These are phyloP conservation scores for Fusarium devonianum DNA, from an alignment of 2,329 filamentous ascomycete species.

Conservation along the genomic window DNA sequence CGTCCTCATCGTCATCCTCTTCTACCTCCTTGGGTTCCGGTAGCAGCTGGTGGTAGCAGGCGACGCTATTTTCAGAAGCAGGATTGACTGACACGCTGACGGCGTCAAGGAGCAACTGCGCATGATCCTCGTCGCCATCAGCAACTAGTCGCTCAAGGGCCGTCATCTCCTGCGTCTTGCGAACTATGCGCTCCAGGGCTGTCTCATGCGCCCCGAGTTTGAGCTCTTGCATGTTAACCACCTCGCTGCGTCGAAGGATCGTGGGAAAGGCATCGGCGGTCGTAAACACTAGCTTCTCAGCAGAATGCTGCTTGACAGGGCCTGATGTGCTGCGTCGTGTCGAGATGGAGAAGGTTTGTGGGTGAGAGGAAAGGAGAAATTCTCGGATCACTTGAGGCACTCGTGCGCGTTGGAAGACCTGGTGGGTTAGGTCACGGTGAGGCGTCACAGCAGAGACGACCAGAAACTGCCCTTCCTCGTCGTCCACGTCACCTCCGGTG, in stretches of 20 bases:
- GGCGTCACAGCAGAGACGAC: conserved; percentile 82
- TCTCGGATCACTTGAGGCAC: conserved; percentile 86
- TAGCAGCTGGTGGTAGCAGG: conserved; percentile 77
- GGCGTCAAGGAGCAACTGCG: conserved; percentile 75
- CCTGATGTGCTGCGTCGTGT: conserved; percentile 74
- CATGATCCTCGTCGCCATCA: conserved; percentile 75
- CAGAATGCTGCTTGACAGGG: conserved; percentile 74
- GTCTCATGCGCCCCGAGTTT: conserved; percentile 79
- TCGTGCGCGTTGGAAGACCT: conserved; percentile 86
- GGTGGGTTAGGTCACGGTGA: conserved; percentile 81
- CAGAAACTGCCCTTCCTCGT: conserved; percentile 89
- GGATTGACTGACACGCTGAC: conserved; percentile 79
- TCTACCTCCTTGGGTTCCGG: conserved; percentile 57
- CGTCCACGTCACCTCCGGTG: conserved; percentile 71
- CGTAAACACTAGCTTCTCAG: conserved; percentile 85
- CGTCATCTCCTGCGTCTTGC: conserved; percentile 87
- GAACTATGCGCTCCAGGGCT: conserved; percentile 87
- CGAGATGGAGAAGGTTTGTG: conserved; percentile 80
- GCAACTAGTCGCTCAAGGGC: conserved; percentile 76
- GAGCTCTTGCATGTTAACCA: conserved; percentile 72
- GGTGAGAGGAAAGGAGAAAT: conserved; percentile 79
- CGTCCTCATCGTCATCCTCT: conserved; percentile 51
- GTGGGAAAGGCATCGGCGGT: conserved; percentile 90
- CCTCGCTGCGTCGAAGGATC: conserved; percentile 86
- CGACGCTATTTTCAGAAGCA: conserved; percentile 77